phyloP scores from a whole-genome alignment of 768 basidiomycete genomes.

The Xerocomus brunneocitrinus region DNA sequence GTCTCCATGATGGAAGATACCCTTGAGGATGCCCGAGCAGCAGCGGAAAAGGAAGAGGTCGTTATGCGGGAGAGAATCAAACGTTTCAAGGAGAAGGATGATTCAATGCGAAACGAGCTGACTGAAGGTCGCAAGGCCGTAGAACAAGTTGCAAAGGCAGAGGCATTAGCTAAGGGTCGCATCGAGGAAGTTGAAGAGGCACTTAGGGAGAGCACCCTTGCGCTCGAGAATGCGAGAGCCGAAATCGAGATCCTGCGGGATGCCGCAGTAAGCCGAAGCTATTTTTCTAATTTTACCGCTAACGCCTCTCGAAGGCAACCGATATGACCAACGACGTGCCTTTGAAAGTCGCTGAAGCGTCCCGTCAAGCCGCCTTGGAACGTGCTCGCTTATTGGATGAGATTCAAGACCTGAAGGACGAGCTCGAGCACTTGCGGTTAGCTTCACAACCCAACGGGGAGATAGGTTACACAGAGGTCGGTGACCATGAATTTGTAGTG shows the following conservation, averaged over 20 bases:
- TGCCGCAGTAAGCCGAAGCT: slow-evolving; percentile 52
- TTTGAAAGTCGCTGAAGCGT: slow-evolving; percentile 44
- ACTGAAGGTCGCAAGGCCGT: slow-evolving; percentile 59
- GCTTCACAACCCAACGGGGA: slow-evolving; percentile 18
- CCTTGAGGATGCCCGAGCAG: slow-evolving; percentile 69
- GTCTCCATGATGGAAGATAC: slow-evolving; percentile 74
- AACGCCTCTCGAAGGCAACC: slow-evolving; percentile 33
- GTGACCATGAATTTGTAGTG: not conserved
- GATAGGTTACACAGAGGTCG: slow-evolving; percentile 27
- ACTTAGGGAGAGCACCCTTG: slow-evolving; percentile 77
- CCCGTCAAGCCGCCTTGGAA: slow-evolving; percentile 47
- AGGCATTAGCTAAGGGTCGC: slow-evolving; percentile 55
- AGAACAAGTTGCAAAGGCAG: slow-evolving; percentile 58
- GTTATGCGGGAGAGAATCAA: slow-evolving; percentile 57
- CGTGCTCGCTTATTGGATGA: slow-evolving; percentile 51
- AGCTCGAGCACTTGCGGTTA: slow-evolving; percentile 39
- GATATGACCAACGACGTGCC: slow-evolving; percentile 46
- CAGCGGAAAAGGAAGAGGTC: slow-evolving; percentile 71
- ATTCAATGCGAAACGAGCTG: slow-evolving; percentile 66
- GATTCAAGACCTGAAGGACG: slow-evolving; percentile 47
- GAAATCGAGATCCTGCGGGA: slow-evolving; percentile 86
- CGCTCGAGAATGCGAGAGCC: slow-evolving; percentile 83
- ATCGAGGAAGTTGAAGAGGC: slow-evolving; percentile 89
- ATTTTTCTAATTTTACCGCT: slow-evolving; percentile 3
- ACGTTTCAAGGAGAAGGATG: slow-evolving; percentile 70